Evolutionary conservation across 345 rosid genomes (phyloP), one percentile per base, ranked within the genome.

Genomic region (Orychophragmus violaceus): DNA sequence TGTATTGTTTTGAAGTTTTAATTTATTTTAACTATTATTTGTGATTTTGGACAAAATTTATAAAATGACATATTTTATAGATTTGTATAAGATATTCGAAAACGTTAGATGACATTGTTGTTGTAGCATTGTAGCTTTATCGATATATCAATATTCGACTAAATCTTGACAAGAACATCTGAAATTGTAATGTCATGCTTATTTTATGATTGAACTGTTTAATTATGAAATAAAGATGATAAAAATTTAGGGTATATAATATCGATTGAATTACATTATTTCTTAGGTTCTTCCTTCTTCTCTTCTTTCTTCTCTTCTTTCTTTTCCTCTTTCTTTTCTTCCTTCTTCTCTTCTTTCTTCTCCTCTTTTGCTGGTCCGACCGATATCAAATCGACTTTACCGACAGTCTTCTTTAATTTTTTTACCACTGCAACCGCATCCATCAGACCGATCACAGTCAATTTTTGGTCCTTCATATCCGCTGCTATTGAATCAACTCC

Each of bases 311-410:
- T 80, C 21, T 78, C 91, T 0, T 85, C 85, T 33, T 85, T 82
- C 52, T 84, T 80, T 0, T 84, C 87, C 0, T 87, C 85, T 4
- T 81, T 83, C 45, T 86, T 77, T 5, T 79, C 88, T 4, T 80
- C 90, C 23, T 91, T 87, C 62, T 88, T 83, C 18, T 83, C 91
- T 21, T 82, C 93, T 60, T 93, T 93, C 83, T 89, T 89, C 72
- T 87, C 96, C 53, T 85, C 98, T 51, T 91, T 89, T 3, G 97
- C 98, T 16, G 98, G 98, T 10, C 98, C 97, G 19, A 90, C 94
- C 2, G 94, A 86, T 30, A 88, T 27, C 28, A 90, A 74, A 75
- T 93, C 98, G 49, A 93, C 97, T 82, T 93, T 93, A 19, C 90
- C 98, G 5, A 93, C 94, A n/a, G n/a, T n/a, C 68, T 88, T 93